Base-by-base conservation (phyloP, 2,329 filamentous ascomycete genomes). In the Lecanicillium sp. region DNA sequence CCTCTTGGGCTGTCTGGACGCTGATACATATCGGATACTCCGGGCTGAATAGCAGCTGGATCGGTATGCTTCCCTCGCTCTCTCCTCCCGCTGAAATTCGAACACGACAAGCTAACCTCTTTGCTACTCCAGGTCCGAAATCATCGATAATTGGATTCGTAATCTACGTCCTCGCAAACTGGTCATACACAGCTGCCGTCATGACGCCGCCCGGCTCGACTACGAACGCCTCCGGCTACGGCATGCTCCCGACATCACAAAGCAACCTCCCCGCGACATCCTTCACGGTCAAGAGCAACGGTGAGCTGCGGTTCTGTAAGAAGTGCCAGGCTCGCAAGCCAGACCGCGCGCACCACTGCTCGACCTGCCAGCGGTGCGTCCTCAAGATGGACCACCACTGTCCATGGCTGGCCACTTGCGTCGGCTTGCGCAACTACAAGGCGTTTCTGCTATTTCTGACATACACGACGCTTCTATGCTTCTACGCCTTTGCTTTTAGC, bases 371-470 rank as follows among this genome's bases (percentile, higher is more conserved):
- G 49, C 83, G 84, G 54, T 98, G 92, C 60, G 89, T 98, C 18
- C 72, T 98, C 60, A 98, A 98, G 71, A 98, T 98, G 92, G 92
- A 98, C 58, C 92, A 98, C 61, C 92, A 98, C 66, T 98, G 92
- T 59, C 92, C 92, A 13, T 98, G 92, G 92, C 74, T 98, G 36
- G 90, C 92, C 19, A 95, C 87, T 4, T 98, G 92, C 61, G 85
- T 98, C 43, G 92, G 92, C 15, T 69, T 98, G 47, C 79, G 79
- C 55, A 98, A 98, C 64, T 94, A 96, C 71, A 98, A 98, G 65
- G 75, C 89, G 0, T 98, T 98, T 57, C 60, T 98, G 38, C 73
- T 97, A 3, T 98, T 97, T 59, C 71, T 98, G 18, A 75, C 89
- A 40, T 97, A 98, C 60, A 87, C 86, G 0, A 86, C 83, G 4